Conservation (phyloP, 139 green algal species). For the Spirogloea muscicola region DNA sequence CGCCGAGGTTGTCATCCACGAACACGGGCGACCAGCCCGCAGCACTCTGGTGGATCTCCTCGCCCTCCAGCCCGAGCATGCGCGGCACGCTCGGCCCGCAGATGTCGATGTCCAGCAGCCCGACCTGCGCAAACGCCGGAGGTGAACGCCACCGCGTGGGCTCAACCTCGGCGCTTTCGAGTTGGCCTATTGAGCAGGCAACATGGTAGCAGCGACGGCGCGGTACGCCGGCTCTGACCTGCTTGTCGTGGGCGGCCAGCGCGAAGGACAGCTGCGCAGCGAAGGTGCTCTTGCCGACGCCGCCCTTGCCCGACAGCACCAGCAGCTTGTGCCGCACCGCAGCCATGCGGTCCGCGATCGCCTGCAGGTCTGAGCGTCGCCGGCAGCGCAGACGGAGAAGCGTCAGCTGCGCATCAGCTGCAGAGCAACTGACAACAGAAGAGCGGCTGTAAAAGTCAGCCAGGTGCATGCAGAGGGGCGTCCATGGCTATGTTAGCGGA, state of each 20-base stretch:
- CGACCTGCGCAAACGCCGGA: too few relatives aligned
- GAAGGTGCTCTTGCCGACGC: constrained; percentile 96
- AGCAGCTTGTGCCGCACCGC: constrained; percentile 84
- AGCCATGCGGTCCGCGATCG: constrained; percentile 71
- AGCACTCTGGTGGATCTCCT: constrained; percentile 84
- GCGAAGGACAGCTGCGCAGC: constrained; percentile 85
- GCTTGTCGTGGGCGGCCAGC: constrained; percentile 59
- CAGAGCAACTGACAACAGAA: not conserved
- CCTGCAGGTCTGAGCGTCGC: constrained; percentile 66
- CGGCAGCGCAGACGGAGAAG: too few relatives aligned
- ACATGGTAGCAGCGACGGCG: too few relatives aligned
- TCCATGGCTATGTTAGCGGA: not conserved
- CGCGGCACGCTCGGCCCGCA: constrained; percentile 90
- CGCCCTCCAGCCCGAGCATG: constrained; percentile 88
- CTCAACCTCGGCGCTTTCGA: too few relatives aligned
- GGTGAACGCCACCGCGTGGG: too few relatives aligned
- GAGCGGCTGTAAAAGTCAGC: not conserved
- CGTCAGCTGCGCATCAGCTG: too few relatives aligned
- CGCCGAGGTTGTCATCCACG: constrained; percentile 87
- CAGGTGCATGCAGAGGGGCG: not conserved
- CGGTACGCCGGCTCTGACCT: too few relatives aligned
- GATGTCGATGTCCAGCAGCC: constrained; percentile 96
- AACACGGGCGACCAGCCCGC: constrained; percentile 54
- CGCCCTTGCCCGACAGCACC: constrained; percentile 95
- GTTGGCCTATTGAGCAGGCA: too few relatives aligned